phyloP scores from a whole-genome alignment of 148 eudicot species.

The Fagopyrum esculentum region DNA sequence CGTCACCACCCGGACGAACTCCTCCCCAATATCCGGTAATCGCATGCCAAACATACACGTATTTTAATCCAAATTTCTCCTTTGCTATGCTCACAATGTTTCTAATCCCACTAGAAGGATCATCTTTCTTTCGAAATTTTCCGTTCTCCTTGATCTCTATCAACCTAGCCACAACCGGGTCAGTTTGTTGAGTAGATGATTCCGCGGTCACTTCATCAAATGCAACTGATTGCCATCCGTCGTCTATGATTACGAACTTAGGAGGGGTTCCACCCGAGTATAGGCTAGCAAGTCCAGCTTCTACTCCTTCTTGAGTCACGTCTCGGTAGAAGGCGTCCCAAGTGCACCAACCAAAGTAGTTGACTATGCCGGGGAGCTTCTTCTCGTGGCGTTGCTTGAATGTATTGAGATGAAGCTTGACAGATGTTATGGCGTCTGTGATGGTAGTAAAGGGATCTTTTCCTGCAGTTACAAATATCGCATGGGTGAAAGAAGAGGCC shows the following conservation, averaged over 20 bases:
- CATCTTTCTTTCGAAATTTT: slow-evolving; percentile 54
- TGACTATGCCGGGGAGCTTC: slow-evolving; percentile 57
- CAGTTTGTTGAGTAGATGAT: slow-evolving; percentile 17
- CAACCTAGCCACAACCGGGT: slow-evolving; percentile 30
- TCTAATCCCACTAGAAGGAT: slow-evolving; percentile 51
- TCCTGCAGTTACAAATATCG: slow-evolving; percentile 49
- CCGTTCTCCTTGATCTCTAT: slow-evolving; percentile 68
- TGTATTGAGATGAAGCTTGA: slow-evolving; percentile 57
- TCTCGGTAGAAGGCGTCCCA: slow-evolving; percentile 97
- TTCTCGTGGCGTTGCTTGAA: slow-evolving; percentile 57
- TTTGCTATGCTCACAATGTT: slow-evolving; percentile 56
- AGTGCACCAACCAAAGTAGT: slow-evolving; percentile 89
- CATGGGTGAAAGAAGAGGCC: slow-evolving; percentile 35
- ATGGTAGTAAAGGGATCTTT: slow-evolving; percentile 60
- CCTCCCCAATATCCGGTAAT: slow-evolving; percentile 91
- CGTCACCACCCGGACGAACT: slow-evolving; percentile 55
- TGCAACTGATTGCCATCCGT: slow-evolving; percentile 76
- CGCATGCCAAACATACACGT: slow-evolving; percentile 93
- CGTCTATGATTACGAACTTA: slow-evolving; percentile 75
- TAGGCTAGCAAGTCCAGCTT: slow-evolving; percentile 63
- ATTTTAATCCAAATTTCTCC: slow-evolving; percentile 55
- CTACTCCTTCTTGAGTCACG: slow-evolving; percentile 85
- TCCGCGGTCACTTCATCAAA: slow-evolving; percentile 2
- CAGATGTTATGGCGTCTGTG: slow-evolving; percentile 46
- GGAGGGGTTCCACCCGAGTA: slow-evolving; percentile 54